phyloP scores from a whole-genome alignment of 345 rosid genomes.

The Passiflora organensis region DNA sequence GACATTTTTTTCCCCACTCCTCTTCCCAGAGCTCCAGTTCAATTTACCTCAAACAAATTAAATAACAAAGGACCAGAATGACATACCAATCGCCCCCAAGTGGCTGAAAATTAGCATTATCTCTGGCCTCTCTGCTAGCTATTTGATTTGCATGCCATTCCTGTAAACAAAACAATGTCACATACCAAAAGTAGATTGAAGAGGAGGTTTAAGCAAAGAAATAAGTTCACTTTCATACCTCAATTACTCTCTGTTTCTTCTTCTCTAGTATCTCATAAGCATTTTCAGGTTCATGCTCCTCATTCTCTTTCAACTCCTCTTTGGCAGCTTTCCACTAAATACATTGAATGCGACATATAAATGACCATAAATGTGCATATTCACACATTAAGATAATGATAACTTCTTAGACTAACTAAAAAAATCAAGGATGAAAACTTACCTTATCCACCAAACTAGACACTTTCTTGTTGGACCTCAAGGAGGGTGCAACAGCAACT shows the following conservation, averaged over 20 bases:
- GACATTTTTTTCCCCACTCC: neutral
- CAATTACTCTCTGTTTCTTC: conserved; percentile 78
- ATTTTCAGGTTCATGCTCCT: conserved; percentile 69
- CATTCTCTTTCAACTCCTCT: conserved; percentile 79
- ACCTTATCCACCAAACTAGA: conserved; percentile 97
- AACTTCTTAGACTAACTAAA: conserved; percentile 9
- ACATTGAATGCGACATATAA: neutral
- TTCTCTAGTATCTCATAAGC: conserved; percentile 58
- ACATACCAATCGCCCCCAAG: conserved; percentile 90
- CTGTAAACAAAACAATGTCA: conserved; percentile 30
- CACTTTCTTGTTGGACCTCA: conserved; percentile 90
- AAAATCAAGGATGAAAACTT: conserved; percentile 9
- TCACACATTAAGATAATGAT: too few species aligned
- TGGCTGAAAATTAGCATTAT: conserved; percentile 97
- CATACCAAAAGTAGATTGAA: conserved; percentile 1
- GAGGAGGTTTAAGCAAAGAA: conserved; percentile 1
- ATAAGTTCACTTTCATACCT: conserved; percentile 35
- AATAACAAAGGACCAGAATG: neutral
- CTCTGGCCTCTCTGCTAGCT: conserved; percentile 88
- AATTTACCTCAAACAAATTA: too few species aligned
- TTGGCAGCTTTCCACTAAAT: conserved; percentile 97
- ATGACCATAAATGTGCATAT: too few species aligned
- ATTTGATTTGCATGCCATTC: conserved; percentile 86
- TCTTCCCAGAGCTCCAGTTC: neutral
- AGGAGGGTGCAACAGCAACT: conserved; percentile 57